Conservation (phyloP, 495 filamentous ascomycete species). For the Annulohypoxylon bovei region DNA sequence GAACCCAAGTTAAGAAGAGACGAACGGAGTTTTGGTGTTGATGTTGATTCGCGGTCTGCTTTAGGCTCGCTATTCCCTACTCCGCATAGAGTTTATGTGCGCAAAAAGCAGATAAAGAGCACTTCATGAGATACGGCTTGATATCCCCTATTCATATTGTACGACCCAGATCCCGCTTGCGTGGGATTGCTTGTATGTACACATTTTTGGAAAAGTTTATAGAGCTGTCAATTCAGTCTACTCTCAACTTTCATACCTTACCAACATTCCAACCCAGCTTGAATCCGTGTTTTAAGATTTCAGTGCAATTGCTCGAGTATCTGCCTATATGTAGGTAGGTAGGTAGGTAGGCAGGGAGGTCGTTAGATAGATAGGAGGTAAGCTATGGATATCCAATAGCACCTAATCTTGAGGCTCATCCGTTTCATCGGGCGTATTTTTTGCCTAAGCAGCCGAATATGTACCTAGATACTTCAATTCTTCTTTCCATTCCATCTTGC, state of each 20-base stretch:
- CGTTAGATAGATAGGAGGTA: too few relatives aligned
- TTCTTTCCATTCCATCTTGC: background rate
- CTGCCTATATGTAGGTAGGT: too few relatives aligned
- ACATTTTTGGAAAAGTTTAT: constrained; percentile 16
- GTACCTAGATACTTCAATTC: background rate
- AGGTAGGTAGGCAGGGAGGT: too few relatives aligned
- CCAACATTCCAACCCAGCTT: background rate
- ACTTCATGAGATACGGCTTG: constrained; percentile 48
- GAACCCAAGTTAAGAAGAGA: background rate
- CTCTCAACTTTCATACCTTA: constrained; percentile 23
- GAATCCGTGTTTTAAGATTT: too few relatives aligned
- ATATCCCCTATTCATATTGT: constrained; percentile 46
- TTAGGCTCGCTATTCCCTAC: constrained; percentile 26
- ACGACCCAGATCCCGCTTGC: constrained; percentile 20
- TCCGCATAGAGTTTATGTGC: constrained; percentile 21
- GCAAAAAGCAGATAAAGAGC: constrained; percentile 30
- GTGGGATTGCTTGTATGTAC: constrained; percentile 13
- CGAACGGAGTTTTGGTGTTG: constrained; percentile 29
- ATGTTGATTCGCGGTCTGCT: background rate
- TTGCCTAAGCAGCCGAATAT: background rate
- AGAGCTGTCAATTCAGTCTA: constrained; percentile 20
- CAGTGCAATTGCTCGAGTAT: background rate
- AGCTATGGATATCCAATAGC: background rate
- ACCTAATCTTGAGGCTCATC: background rate
- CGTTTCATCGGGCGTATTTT: background rate